Base-by-base conservation (phyloP, 2,329 filamentous ascomycete genomes). In the Lachnellula suecica region DNA sequence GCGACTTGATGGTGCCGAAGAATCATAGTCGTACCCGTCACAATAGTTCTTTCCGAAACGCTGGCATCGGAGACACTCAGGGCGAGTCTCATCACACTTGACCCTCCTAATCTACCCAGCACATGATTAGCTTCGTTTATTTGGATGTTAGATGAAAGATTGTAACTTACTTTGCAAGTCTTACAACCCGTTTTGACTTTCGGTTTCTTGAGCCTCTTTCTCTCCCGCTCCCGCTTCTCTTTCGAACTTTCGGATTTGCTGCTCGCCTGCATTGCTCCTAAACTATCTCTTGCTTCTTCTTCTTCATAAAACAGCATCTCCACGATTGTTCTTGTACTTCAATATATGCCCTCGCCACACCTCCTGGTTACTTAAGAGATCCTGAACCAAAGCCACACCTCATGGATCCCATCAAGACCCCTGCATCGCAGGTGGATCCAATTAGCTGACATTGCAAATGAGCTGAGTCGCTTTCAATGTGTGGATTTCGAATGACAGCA, bases 81-180 rank as follows among this genome's bases (percentile, higher is more conserved):
- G 60, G 10, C 52, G 25, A 4, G 52, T 55, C 31, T 60, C 58
- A 46, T 62, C 60, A 42, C 60, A 62, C 47, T 62, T 62, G 6
- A 60, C 53, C 37, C 52, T 50, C 27, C 60, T 27, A 20, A 44
- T 53, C 34, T 56, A 31, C 10, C 4, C 11, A 10, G 19, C 19
- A 4, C 19, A 5, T 5, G 24, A 19, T 46, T 15, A 51, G 23
- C 13, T 10, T 34, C 24, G 19, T 23, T 37, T 29, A 17, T n/a
- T n/a, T n/a, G n/a, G n/a, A n/a, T n/a, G n/a, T n/a, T n/a, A n/a
- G 15, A 37, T 19, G n/a, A 2, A 22, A 35, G 20, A 8, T 20
- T 7, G 11, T 19, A 19, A 15, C 22, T 13, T 24, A 52, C 49
- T 37, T 51, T 51, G 22, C 49, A 52, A 4, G 49, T 52, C 31